Evolutionary conservation across 805 yeast genomes (phyloP).

Genomic region (Yarrowia sp.): DNA sequence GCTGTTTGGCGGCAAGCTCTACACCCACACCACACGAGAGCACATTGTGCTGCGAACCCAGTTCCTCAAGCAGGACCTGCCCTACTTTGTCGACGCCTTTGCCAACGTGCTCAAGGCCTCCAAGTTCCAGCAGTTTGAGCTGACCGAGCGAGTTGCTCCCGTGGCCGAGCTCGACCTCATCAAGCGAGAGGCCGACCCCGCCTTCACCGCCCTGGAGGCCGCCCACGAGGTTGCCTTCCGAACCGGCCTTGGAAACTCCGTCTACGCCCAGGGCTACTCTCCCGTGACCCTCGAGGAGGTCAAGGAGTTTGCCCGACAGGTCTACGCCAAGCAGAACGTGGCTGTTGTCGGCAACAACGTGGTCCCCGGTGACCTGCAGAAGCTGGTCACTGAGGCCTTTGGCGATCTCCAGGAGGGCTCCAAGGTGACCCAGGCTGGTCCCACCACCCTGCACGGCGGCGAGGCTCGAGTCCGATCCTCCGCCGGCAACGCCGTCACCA

Average conservation of each 20-base stretch:
- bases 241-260: slow-evolving; percentile 84
- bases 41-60: slow-evolving; percentile 77
- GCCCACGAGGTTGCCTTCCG: slow-evolving; percentile 84
- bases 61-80: slow-evolving; percentile 86
- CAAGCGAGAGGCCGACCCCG: slow-evolving; percentile 55
- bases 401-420: slow-evolving; percentile 68
- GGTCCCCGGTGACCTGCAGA: slow-evolving; percentile 68
- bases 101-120: slow-evolving; percentile 73
- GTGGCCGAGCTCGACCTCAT: slow-evolving; percentile 69
- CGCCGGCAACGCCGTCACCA: slow-evolving; percentile 73
- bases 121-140: slow-evolving; percentile 82
- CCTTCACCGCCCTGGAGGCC: slow-evolving; percentile 72
- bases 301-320: slow-evolving; percentile 67
- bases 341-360: slow-evolving; percentile 78
- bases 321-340: slow-evolving; percentile 73
- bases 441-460: slow-evolving; percentile 63
- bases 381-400: slow-evolving; percentile 65
- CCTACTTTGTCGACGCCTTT: slow-evolving; percentile 86
- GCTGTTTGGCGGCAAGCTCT: slow-evolving; percentile 84
- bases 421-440: slow-evolving; percentile 53
- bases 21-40: slow-evolving; percentile 80
- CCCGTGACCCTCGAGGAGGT: slow-evolving; percentile 69
- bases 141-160: slow-evolving; percentile 81
- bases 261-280: slow-evolving; percentile 71
- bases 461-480: slow-evolving; percentile 65